Percentiles rank a stretch among this genome's conserved stretches.
Conservation (phyloP, 2,329 filamentous ascomycete species). For the Cladophialophora exuberans region DNA sequence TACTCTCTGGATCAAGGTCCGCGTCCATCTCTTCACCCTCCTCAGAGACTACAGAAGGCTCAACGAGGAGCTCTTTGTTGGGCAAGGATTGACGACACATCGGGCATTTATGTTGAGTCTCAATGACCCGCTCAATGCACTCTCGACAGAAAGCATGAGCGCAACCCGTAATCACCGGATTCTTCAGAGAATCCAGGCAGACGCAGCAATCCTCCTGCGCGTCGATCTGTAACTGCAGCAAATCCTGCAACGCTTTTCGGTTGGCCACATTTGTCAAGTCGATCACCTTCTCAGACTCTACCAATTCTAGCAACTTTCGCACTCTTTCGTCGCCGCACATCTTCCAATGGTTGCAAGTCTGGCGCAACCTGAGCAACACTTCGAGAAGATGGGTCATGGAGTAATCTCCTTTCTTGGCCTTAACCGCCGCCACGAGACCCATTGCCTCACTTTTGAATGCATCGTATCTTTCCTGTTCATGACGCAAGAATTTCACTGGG, state of each 20-base stretch:
- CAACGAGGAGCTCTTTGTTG: conserved; percentile 63
- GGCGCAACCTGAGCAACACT: conserved; percentile 77
- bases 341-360: conserved; percentile 88
- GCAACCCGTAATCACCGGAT: conserved; percentile 82
- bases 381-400: conserved; percentile 78
- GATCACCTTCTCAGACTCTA: conserved; percentile 70
- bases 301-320: conserved; percentile 69
- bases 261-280: conserved; percentile 71
- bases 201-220: conserved; percentile 81
- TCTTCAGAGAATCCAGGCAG: conserved; percentile 72
- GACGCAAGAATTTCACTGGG: conserved; percentile 70
- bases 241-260: conserved; percentile 69
- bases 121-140: conserved; percentile 76
- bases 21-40: conserved; percentile 52
- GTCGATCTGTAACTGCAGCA: conserved; percentile 76
- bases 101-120: conserved; percentile 77
- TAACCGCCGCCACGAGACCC: conserved; percentile 56
- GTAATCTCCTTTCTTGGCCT: conserved; percentile 49
- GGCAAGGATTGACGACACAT: conserved; percentile 75
- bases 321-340: conserved; percentile 72
- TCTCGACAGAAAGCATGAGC: conserved; percentile 76
- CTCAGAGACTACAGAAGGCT: conserved; percentile 63
- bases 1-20: conserved; percentile 64
- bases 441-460: conserved; percentile 68
- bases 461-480: conserved; percentile 78